Evolutionary conservation across 768 basidiomycete species (phyloP).

Genomic region (Xerocomellus intermedius): DNA sequence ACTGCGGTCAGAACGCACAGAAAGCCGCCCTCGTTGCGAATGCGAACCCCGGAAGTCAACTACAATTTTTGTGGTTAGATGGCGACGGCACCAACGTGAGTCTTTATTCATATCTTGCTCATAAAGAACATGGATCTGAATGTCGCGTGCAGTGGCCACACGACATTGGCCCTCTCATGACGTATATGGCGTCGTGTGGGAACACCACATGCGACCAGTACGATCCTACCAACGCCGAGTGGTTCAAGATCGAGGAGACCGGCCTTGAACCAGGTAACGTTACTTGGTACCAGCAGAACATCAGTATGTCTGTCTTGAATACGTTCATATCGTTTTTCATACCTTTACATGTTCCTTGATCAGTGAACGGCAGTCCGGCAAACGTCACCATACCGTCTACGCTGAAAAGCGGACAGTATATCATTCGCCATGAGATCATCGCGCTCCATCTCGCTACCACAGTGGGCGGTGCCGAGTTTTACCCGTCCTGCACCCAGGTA

Average conservation of each 20-base stretch:
- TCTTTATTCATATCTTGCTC: neutral
- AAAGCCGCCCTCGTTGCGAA: slow-evolving; percentile 49
- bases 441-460: slow-evolving; percentile 64
- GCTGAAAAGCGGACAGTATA: slow-evolving; percentile 66
- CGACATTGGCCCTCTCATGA: slow-evolving; percentile 67
- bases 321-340: neutral
- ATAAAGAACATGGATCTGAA: neutral
- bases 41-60: slow-evolving; percentile 56
- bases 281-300: slow-evolving; percentile 52
- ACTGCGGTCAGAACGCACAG: slow-evolving; percentile 57
- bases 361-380: slow-evolving; percentile 42
- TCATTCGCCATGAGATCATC: slow-evolving; percentile 79
- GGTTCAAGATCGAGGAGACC: slow-evolving; percentile 71
- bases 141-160: slow-evolving; percentile 44
- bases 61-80: slow-evolving; percentile 57
- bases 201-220: slow-evolving; percentile 57
- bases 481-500: slow-evolving; percentile 63
- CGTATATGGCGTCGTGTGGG: slow-evolving; percentile 70
- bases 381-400: slow-evolving; percentile 46
- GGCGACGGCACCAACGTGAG: slow-evolving; percentile 40
- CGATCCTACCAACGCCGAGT: slow-evolving; percentile 55
- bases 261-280: slow-evolving; percentile 38
- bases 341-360: neutral
- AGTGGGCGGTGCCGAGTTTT: slow-evolving; percentile 73
- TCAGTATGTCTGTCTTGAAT: slow-evolving; percentile 42